These are phyloP conservation scores for Candida sp. DNA, from an alignment of 1,139 yeast species.

Conservation along the genomic window DNA sequence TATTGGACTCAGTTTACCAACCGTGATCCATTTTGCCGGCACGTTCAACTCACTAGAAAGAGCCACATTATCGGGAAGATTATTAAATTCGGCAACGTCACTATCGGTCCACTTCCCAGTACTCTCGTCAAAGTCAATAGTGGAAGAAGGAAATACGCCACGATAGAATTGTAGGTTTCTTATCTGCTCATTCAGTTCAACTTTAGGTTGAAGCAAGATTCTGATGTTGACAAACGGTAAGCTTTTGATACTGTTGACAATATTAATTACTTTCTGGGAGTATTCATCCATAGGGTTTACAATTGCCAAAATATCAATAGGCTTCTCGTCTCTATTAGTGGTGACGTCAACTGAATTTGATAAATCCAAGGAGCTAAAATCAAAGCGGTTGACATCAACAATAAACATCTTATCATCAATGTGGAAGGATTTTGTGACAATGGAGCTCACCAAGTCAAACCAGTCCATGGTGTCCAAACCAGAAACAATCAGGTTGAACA, in stretches of 20 bases:
- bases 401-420: conserved; percentile 36
- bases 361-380: conserved; percentile 40
- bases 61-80: conserved; percentile 51
- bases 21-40: conserved; percentile 71
- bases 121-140: conserved; percentile 41
- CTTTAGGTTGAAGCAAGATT: conserved; percentile 63
- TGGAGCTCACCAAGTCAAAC: conserved; percentile 51
- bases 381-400: conserved; percentile 47
- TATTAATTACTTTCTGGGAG: conserved; percentile 64
- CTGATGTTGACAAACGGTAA: conserved; percentile 52
- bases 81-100: conserved; percentile 16
- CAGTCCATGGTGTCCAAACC: conserved; percentile 33
- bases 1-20: conserved; percentile 45
- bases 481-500: conserved; percentile 20
- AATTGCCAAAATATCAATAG: conserved; percentile 58
- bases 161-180: conserved; percentile 65
- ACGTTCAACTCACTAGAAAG: conserved; percentile 64
- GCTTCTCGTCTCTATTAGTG: conserved; percentile 21
- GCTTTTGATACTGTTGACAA: conserved; percentile 49
- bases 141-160: conserved; percentile 40
- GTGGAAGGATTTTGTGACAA: conserved; percentile 50
- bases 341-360: conserved; percentile 35
- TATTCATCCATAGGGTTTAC: conserved; percentile 75
- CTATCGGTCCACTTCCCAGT: conserved; percentile 30
- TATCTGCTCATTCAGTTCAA: conserved; percentile 31